phyloP scores from a whole-genome alignment of 768 basidiomycete genomes.

The Hygrocybe coccinea region DNA sequence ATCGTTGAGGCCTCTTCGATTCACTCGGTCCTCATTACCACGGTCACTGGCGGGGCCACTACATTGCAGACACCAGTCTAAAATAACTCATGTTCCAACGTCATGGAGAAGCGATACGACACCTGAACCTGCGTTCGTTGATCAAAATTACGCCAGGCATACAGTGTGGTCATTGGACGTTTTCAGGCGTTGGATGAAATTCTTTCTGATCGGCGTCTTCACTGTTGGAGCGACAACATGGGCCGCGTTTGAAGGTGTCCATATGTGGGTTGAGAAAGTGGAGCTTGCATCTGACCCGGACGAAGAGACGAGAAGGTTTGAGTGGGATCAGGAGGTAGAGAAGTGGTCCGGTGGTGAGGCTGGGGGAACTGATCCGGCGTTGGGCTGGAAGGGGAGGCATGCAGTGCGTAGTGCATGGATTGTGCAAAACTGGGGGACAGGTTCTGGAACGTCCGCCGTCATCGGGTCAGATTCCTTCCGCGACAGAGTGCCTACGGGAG shows the following conservation, averaged over 20 bases:
- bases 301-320: conserved; percentile 52
- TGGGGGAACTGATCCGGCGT: conserved; percentile 69
- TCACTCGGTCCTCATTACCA: conserved; percentile 38
- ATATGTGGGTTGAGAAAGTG: conserved; percentile 61
- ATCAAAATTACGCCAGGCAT: conserved; percentile 29
- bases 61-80: conserved; percentile 45
- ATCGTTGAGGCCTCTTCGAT: background rate
- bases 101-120: conserved; percentile 16
- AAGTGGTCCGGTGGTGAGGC: conserved; percentile 53
- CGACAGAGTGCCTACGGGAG: conserved; percentile 27
- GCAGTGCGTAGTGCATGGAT: conserved; percentile 69
- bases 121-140: conserved; percentile 8
- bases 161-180: conserved; percentile 39
- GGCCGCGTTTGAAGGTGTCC: conserved; percentile 51
- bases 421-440: conserved; percentile 59
- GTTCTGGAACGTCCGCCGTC: conserved; percentile 29
- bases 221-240: conserved; percentile 41
- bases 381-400: conserved; percentile 58
- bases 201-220: conserved; percentile 42
- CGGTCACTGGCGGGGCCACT: conserved; percentile 65
- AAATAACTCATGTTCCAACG: conserved; percentile 12
- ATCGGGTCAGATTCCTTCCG: conserved; percentile 36
- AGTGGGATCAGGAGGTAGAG: conserved; percentile 62
- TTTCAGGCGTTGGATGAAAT: conserved; percentile 46
- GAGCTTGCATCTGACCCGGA: conserved; percentile 46